Base-by-base conservation (phyloP, 805 yeast species). In the Ascoidea tarda region DNA sequence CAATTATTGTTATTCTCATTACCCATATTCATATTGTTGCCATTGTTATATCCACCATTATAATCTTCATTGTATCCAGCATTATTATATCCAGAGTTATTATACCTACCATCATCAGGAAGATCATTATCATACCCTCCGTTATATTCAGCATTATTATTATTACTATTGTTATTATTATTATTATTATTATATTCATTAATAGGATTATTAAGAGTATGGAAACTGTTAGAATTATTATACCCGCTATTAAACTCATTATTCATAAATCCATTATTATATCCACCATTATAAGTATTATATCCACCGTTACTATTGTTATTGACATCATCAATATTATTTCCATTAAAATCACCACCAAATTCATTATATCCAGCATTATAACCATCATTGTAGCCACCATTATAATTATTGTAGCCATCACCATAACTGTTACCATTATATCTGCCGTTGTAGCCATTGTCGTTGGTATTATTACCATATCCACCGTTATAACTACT, bases 391-490 rank as follows among this genome's bases (percentile, higher is more conserved):
- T 51, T 52, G 16, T 53, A 54, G 2, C 51, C 55, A 6, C 49
- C 38, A 31, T 52, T 48, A 16, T 46, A 47, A 49, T 38, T 46
- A 46, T 52, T 45, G 10, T 31, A 33, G 33, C 49, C 54, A 44
- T 42, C 50, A 32, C 49, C 53, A 64, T 66, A 46, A 60, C 61
- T 45, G 42, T 66, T 60, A 44, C 65, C 67, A 47, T 66, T 66
- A 46, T 66, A 59, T 47, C 72, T 66, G 14, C 69, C 66, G n/a
- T 76, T 68, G 57, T 67, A 67, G 2, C 76, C 76, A 54, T 75
- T 76, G 54, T 78, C 62, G 28, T 69, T 69, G 2, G 76, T 73
- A 53, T 76, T 77, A 59, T 76, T 70, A 58, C 74, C 77, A 51
- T 73, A 73, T 61, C 77, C 67, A 57, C 58, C 56, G 14, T 38